A percentile compares a stretch with the other conserved stretches of the same genome.
These are phyloP conservation scores for Yamadazyma akitaensis DNA, from an alignment of 805 yeast genomes.

Conservation along the genomic window DNA sequence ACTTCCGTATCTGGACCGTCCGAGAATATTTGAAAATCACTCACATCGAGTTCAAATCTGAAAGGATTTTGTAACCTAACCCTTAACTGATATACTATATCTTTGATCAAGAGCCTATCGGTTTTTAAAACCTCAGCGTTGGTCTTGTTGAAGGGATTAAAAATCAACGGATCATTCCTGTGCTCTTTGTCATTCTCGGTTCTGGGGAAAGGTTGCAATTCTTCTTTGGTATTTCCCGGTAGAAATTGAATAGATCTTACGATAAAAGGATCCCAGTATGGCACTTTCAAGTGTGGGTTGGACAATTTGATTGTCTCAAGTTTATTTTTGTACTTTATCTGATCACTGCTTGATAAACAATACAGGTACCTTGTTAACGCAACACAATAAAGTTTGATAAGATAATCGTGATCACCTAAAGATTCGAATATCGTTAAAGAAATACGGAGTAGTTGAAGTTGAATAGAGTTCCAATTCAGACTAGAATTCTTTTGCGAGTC, in stretches of 20 bases:
- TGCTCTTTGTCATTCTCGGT: constrained; percentile 1
- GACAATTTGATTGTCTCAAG: constrained; percentile 22
- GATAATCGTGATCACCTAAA: constrained; percentile 39
- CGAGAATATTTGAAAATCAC: constrained; percentile 37
- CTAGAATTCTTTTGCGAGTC: constrained; percentile 21
- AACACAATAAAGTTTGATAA: constrained; percentile 47
- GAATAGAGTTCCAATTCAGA: constrained; percentile 52
- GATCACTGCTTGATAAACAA: constrained; percentile 58
- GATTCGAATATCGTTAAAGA: constrained; percentile 54
- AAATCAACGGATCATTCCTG: constrained; percentile 20
- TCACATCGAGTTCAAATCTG: constrained; percentile 64
- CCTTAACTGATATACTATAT: constrained; percentile 56
- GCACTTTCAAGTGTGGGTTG: constrained; percentile 22
- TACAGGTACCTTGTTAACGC: constrained; percentile 55
- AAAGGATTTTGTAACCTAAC: constrained; percentile 75
- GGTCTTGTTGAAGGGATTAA: constrained; percentile 49
- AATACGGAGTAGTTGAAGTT: constrained; percentile 51
- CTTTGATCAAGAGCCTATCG: constrained; percentile 32
- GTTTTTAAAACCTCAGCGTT: constrained; percentile 40
- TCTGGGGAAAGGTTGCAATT: constrained; percentile 41
- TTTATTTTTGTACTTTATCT: constrained; percentile 38
- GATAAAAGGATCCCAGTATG: constrained; percentile 75
- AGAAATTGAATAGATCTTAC: constrained; percentile 48
- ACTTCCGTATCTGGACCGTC: constrained; percentile 29
- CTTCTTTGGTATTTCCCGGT: constrained; percentile 22